Conservation (phyloP, 768 basidiomycete genomes). For the Leccinum imitatum region DNA sequence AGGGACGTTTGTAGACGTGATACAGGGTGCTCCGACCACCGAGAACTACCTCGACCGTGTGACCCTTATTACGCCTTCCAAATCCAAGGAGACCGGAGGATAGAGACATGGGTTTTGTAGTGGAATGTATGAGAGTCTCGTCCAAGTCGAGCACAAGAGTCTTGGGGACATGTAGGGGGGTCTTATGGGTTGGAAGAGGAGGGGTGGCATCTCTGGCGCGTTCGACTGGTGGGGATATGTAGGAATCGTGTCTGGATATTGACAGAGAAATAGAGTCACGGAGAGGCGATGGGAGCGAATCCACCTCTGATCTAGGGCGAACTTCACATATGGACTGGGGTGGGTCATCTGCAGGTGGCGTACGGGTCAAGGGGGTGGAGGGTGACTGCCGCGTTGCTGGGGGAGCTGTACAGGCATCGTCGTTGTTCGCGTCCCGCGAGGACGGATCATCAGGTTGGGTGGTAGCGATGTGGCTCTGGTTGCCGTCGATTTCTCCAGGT, state of each 20-base stretch:
- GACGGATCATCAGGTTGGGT: constrained; percentile 10
- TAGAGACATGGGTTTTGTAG: constrained; percentile 69
- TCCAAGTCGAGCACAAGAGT: constrained; percentile 97
- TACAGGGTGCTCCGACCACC: constrained; percentile 89
- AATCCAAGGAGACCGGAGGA: constrained; percentile 55
- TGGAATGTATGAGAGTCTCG: constrained; percentile 98
- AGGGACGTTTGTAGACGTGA: constrained; percentile 98
- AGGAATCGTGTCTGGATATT: constrained; percentile 11
- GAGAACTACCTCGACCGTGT: constrained; percentile 91
- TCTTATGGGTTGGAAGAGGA: constrained; percentile 48
- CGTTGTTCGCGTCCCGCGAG: constrained; percentile 7
- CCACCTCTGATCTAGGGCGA: constrained; percentile 14
- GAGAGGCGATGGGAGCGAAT: constrained; percentile 21
- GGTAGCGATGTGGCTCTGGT: constrained; percentile 8
- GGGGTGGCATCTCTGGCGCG: constrained; percentile 50
- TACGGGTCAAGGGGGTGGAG: constrained; percentile 25
- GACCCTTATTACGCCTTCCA: constrained; percentile 61
- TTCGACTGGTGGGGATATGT: constrained; percentile 19
- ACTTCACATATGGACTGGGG: constrained; percentile 7
- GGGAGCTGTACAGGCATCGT: constrained; percentile 20
- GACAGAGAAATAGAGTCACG: constrained; percentile 12
- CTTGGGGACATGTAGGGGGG: constrained; percentile 82
- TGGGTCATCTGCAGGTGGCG: constrained; percentile 21
- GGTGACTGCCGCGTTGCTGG: constrained; percentile 19
- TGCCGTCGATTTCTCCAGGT: constrained; percentile 26